phyloP scores from a whole-genome alignment of 371 early-diverging fungal genomes.

The Apophysomyces elegans region DNA sequence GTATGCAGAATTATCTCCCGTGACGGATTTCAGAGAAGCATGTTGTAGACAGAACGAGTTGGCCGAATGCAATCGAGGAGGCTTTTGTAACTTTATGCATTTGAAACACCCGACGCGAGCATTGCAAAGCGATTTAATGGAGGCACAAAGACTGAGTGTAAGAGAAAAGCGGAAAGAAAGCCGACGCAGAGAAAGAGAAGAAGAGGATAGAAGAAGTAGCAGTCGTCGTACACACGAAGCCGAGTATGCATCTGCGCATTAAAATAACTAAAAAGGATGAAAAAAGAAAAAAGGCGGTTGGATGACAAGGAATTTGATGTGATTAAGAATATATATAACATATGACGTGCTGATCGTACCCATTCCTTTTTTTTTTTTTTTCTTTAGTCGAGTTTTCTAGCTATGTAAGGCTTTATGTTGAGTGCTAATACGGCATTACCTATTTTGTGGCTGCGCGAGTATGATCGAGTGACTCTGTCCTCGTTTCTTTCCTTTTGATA shows the following conservation, averaged over 20 bases:
- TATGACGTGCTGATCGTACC: no score
- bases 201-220: constrained; percentile 33
- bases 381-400: no score
- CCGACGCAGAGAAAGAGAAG: constrained; percentile 38
- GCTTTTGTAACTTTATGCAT: constrained; percentile 99
- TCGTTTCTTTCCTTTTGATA: no score
- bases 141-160: constrained; percentile 75
- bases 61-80: constrained; percentile 94
- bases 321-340: no score
- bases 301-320: no score
- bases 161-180: constrained; percentile 51
- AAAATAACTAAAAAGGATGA: no score
- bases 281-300: no score
- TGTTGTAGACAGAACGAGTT: constrained; percentile 97
- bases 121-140: constrained; percentile 79
- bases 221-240: constrained; percentile 13
- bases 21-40: constrained; percentile 97
- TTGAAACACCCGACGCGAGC: constrained; percentile 79
- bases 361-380: no score
- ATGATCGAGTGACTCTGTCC: no score
- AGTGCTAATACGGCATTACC: no score
- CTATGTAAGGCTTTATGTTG: no score
- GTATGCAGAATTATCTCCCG: constrained; percentile 95
- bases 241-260: neutral
- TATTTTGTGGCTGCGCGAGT: no score